Conservation (phyloP, 2,329 filamentous ascomycete species). For the Trichophyton simii region DNA sequence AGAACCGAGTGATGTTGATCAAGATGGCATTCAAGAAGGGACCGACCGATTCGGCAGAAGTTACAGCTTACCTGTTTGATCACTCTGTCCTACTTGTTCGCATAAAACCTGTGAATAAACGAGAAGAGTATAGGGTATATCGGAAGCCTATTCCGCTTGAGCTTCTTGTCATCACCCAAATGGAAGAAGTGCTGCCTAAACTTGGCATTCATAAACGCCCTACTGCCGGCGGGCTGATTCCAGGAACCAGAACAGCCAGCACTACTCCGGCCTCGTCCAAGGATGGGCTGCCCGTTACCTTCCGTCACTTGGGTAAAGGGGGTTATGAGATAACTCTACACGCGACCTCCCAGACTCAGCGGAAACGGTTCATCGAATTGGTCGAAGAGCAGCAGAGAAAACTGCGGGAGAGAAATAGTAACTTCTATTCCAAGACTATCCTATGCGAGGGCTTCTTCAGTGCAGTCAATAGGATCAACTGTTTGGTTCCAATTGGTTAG, state of each 20-base stretch:
- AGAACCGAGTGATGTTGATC: conserved; percentile 82
- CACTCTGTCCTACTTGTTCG: conserved; percentile 86
- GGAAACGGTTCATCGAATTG: conserved; percentile 94
- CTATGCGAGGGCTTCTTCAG: conserved; percentile 84
- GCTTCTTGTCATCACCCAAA: conserved; percentile 82
- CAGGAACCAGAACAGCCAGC: conserved; percentile 42
- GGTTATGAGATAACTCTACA: conserved; percentile 88
- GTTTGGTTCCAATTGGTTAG: conserved; percentile 80
- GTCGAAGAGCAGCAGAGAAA: conserved; percentile 85
- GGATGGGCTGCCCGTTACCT: conserved; percentile 88
- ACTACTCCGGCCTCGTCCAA: conserved; percentile 42
- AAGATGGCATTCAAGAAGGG: conserved; percentile 91
- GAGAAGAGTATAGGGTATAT: conserved; percentile 90
- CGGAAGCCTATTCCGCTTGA: conserved; percentile 90
- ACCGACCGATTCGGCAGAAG: conserved; percentile 74
- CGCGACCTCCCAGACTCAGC: conserved; percentile 69
- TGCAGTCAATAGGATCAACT: conserved; percentile 78
- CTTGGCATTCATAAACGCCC: conserved; percentile 70
- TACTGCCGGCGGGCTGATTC: conserved; percentile 64
- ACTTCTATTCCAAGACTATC: conserved; percentile 55
- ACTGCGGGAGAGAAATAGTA: conserved; percentile 58
- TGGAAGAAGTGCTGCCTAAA: conserved; percentile 87
- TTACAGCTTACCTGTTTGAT: conserved; percentile 91
- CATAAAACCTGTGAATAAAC: conserved; percentile 83
- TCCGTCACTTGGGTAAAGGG: conserved; percentile 87